phyloP scores from a whole-genome alignment of 176 grass and related monocot species.

The Bromus sterilis region DNA sequence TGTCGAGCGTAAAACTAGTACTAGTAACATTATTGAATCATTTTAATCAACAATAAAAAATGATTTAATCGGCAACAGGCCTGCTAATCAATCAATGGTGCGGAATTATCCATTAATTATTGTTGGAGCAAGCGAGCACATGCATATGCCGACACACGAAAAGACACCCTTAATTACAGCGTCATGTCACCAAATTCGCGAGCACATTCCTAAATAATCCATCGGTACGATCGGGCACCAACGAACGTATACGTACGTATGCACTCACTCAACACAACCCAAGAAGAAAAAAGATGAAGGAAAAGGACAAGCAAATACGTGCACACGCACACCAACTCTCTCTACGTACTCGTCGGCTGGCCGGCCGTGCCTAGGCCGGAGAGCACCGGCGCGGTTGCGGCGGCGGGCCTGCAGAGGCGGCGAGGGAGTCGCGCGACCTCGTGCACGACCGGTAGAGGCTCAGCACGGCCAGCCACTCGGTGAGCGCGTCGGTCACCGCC shows the following conservation, averaged over 20 bases:
- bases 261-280: background rate
- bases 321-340: background rate
- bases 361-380: background rate
- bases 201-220: conserved; percentile 8
- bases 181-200: conserved; percentile 13
- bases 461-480: conserved; percentile 44
- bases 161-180: conserved; percentile 30
- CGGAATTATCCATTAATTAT: conserved; percentile 10
- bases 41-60: background rate
- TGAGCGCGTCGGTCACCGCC: conserved; percentile 14
- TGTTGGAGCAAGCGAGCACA: background rate
- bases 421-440: conserved; percentile 34
- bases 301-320: background rate
- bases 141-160: background rate
- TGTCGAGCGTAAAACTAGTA: background rate
- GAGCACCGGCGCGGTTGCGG: background rate
- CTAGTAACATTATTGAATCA: background rate
- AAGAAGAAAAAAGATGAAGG: background rate
- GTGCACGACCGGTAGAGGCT: conserved; percentile 43
- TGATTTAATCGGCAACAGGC: background rate
- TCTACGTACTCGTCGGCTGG: background rate
- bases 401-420: background rate
- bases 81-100: background rate
- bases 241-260: background rate
- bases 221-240: background rate